Base-by-base conservation (phyloP, 768 basidiomycete species). In the Fomitopsis serialis region DNA sequence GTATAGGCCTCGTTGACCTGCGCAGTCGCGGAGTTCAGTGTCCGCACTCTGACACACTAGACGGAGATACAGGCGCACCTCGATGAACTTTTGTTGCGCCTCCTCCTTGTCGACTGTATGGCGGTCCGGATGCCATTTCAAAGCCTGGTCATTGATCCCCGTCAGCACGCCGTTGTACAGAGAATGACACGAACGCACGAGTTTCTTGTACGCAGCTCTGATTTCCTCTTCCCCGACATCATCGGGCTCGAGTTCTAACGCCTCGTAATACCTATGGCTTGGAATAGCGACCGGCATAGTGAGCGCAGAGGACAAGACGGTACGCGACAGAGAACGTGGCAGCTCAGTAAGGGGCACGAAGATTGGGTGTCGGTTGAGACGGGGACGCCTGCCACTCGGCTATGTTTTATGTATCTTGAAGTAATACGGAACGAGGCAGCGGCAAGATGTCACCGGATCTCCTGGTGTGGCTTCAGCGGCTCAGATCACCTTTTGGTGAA, bases 121-220 rank as follows among this genome's bases (percentile, higher is more conserved):
- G 55, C 81, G 82, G 68, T 85, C 83, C 57, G 84, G 83, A 58
- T 86, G 83, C 82, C 84, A 87, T 61, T 74, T 76, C 52, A 85
- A 69, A 58, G 81, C 83, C 84, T 78, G 37, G 56, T 29, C 35
- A 55, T 9, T 27, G n/a, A n/a, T n/a, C n/a, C n/a, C n/a, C n/a
- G 23, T 51, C 60, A 61, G 52, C 68, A 10, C 23, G 61, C 25
- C 56, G 49, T 43, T 52, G 48, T 60, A 56, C 50, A 67, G 62
- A 51, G 53, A 55, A 53, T 34, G 48, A 27, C 49, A 58, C 54
- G 40, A 25, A 64, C 71, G 61, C 70, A 84, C 84, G 70, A 80
- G 71, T 65, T 73, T 78, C 69, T 78, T 83, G 69, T 87, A 87
- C 13, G 83, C 82, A 48, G 72, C 68, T 66, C 74, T 79, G 66